Base-by-base conservation (phyloP, 1,284 basidiomycete species). In the Rugosomyces carneus region DNA sequence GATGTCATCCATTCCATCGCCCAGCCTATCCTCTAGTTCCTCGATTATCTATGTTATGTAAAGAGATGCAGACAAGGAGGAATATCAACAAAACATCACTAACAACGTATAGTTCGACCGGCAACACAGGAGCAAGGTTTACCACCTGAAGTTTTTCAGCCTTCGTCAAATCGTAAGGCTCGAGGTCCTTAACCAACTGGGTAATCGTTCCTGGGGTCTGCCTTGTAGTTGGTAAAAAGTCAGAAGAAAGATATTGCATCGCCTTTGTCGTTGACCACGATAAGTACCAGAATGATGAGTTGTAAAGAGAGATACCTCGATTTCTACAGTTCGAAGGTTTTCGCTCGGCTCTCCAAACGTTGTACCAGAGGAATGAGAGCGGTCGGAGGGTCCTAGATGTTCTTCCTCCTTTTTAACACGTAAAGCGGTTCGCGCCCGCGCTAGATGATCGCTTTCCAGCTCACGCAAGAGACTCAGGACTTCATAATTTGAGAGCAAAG, bases 1-100 rank as follows among this genome's bases (percentile, higher is more conserved):
- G 7, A 96, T 80, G 15, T 81, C 76, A 13, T 87, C 76, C 68
- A 93, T 86, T 31, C 73, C 70, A 18, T 81, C 76, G 0, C 80
- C 77, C 5, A 94, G 76, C 34, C 93, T 77, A 52, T 88, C 85
- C 63, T 93, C 89, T 1, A 92, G 69, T 62, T 95, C 92, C 65
- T 96, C 92, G 11, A 97, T 80, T 42, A 94, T 85, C 92, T 95
- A 37, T 1, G n/a, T n/a, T n/a, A n/a, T n/a, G n/a, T n/a, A n/a
- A n/a, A n/a, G n/a, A n/a, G n/a, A n/a, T n/a, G n/a, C n/a, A n/a
- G n/a, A n/a, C n/a, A n/a, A n/a, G n/a, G n/a, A 39, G 23, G 15
- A 24, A 1, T 5, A 11, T 24, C 20, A 20, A 21, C 3, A 43
- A 26, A 13, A 34, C 39, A n/a, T n/a, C 13, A 78, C 89, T 48